A percentile compares a stretch with the other conserved stretches of the same genome.
These are phyloP conservation scores for Fusarium napiforme DNA, from an alignment of 2,329 filamentous ascomycete genomes.

Conservation along the genomic window DNA sequence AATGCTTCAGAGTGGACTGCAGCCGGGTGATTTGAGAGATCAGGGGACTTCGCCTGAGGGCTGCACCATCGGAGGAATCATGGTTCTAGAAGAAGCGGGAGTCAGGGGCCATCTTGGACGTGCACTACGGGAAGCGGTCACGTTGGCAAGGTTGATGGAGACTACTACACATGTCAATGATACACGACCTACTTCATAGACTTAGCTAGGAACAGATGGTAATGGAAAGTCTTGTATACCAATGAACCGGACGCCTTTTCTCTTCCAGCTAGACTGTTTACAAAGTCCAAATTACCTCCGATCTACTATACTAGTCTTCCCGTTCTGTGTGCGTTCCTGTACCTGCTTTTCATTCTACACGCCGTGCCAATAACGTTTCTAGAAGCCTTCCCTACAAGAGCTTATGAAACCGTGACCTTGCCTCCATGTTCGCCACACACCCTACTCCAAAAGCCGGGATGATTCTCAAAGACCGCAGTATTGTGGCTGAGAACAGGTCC, in stretches of 20 bases:
- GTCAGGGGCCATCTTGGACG: slow-evolving; percentile 57
- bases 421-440: slow-evolving; percentile 43
- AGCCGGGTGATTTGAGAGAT: slow-evolving; percentile 67
- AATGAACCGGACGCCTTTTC: fast-evolving
- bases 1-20: slow-evolving; percentile 63
- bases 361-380: fast-evolving
- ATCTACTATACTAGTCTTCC: background rate
- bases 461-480: slow-evolving; percentile 44
- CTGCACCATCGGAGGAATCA: slow-evolving; percentile 68
- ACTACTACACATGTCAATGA: slow-evolving; percentile 54
- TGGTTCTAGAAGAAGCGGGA: slow-evolving; percentile 68
- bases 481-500: slow-evolving; percentile 43
- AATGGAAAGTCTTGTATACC: background rate
- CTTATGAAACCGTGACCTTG: slow-evolving; percentile 29
- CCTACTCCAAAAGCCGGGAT: slow-evolving; percentile 49
- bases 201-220: background rate
- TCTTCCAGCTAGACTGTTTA: fast-evolving
- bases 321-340: background rate
- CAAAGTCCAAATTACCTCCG: background rate
- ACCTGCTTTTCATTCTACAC: background rate
- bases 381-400: background rate
- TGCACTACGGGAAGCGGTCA: slow-evolving; percentile 60
- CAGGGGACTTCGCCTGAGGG: slow-evolving; percentile 70
- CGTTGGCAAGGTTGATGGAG: slow-evolving; percentile 56
- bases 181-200: slow-evolving; percentile 40